A percentile compares a stretch with the other conserved stretches of the same genome.
Conservation (phyloP, 345 rosid species). For the Isatis tinctoria region DNA sequence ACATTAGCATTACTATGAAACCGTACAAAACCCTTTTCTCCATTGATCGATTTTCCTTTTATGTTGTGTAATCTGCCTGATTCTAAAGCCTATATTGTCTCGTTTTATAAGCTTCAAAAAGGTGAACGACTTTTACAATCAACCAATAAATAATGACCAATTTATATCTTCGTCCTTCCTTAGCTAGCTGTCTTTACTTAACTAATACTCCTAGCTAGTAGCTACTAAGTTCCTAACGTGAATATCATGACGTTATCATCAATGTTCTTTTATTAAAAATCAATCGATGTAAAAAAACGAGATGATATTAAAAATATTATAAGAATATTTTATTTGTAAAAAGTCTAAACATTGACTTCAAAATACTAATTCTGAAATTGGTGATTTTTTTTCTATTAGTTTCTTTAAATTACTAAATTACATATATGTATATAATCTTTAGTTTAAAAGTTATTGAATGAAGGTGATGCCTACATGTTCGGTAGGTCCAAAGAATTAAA, state of each 20-base stretch:
- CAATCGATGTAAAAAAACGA: background rate
- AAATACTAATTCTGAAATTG: background rate
- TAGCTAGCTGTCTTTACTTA: too few species aligned
- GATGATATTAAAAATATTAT: background rate
- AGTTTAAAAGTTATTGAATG: too few species aligned
- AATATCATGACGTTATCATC: background rate
- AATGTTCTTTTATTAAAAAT: background rate
- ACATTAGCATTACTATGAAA: slow-evolving; percentile 3
- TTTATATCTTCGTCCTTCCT: too few species aligned
- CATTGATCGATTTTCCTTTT: background rate
- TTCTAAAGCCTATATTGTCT: background rate
- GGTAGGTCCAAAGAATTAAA: too few species aligned
- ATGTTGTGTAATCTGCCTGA: background rate
- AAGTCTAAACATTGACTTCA: background rate
- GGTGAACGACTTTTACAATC: background rate
- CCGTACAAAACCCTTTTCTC: background rate
- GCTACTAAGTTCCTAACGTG: background rate
- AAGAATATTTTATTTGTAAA: background rate
- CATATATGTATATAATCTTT: too few species aligned
- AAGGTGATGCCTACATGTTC: too few species aligned
- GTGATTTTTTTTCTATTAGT: too few species aligned
- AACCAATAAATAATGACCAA: background rate
- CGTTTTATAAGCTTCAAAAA: slow-evolving; percentile 8
- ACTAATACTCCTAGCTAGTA: background rate
- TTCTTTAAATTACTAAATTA: too few species aligned